These are phyloP conservation scores for Candida peoriensis DNA, from an alignment of 805 yeast genomes.

Conservation along the genomic window DNA sequence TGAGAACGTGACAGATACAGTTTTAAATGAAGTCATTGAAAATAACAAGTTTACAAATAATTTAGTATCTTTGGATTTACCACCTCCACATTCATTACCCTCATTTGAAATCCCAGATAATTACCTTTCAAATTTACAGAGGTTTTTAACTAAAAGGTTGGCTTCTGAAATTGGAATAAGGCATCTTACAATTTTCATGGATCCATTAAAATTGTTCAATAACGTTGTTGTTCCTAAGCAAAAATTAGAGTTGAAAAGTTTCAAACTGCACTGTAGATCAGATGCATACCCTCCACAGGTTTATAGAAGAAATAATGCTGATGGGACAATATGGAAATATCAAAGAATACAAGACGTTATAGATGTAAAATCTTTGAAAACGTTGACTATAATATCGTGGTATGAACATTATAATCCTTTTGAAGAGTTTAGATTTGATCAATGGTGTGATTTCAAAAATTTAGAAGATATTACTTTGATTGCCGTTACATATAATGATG, in stretches of 20 bases:
- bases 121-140: conserved; percentile 28
- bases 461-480: conserved; percentile 36
- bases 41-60: conserved; percentile 21
- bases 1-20: conserved; percentile 37
- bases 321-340: conserved; percentile 8
- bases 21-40: conserved; percentile 31
- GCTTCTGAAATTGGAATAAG: conserved; percentile 19
- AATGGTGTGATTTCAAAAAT: conserved; percentile 31
- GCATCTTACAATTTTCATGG: conserved; percentile 31
- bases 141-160: conserved; percentile 22
- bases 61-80: conserved; percentile 15
- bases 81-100: conserved; percentile 33
- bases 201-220: conserved; percentile 33
- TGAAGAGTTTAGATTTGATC: conserved; percentile 30
- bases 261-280: conserved; percentile 38
- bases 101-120: conserved; percentile 23
- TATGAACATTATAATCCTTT: conserved; percentile 30
- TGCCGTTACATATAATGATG: conserved; percentile 29
- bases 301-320: conserved; percentile 18
- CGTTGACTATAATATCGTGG: conserved; percentile 39
- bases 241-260: conserved; percentile 30
- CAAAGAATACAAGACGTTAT: conserved; percentile 31
- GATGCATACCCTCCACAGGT: conserved; percentile 31
- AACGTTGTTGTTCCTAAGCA: conserved; percentile 19
- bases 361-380: conserved; percentile 29